phyloP scores from a whole-genome alignment of 805 yeast species.

The Zygosaccharomyces pseudorouxii region DNA sequence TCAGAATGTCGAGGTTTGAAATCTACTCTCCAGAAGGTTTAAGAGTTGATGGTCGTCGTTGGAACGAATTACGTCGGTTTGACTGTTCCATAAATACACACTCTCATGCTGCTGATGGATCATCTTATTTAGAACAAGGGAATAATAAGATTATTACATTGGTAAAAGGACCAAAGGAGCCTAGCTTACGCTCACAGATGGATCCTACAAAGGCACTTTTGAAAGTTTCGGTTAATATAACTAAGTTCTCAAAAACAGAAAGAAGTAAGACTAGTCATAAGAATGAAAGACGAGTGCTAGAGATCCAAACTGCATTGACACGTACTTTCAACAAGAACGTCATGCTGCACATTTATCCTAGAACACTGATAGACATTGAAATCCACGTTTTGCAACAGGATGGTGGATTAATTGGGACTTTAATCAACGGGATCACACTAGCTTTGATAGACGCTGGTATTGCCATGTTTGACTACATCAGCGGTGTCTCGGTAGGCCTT shows the following conservation, averaged over 20 bases:
- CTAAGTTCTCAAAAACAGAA: constrained; percentile 76
- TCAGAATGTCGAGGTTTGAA: constrained; percentile 63
- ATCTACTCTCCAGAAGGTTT: constrained; percentile 94
- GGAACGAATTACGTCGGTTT: constrained; percentile 86
- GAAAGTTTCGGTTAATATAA: constrained; percentile 60
- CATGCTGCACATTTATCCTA: constrained; percentile 68
- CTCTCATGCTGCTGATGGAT: constrained; percentile 84
- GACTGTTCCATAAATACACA: constrained; percentile 82
- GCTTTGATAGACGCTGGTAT: constrained; percentile 95
- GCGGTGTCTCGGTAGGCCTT: constrained; percentile 74
- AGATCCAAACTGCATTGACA: constrained; percentile 60
- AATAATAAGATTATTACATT: constrained; percentile 81
- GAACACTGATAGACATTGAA: constrained; percentile 72
- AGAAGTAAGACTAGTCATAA: constrained; percentile 59
- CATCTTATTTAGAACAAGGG: constrained; percentile 88
- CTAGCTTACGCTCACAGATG: constrained; percentile 49
- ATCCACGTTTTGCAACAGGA: constrained; percentile 82
- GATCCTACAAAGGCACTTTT: constrained; percentile 52
- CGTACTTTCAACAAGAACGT: constrained; percentile 72
- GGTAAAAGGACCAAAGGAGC: constrained; percentile 89
- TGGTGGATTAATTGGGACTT: constrained; percentile 77
- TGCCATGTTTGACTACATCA: constrained; percentile 85
- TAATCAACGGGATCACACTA: constrained; percentile 80
- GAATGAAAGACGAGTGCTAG: constrained; percentile 66
- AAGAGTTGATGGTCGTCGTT: constrained; percentile 87